A percentile compares a stretch with the other conserved stretches of the same genome.
Evolutionary conservation across 441 rosid genomes (phyloP).

Genomic region (Euphorbia celastroides): DNA sequence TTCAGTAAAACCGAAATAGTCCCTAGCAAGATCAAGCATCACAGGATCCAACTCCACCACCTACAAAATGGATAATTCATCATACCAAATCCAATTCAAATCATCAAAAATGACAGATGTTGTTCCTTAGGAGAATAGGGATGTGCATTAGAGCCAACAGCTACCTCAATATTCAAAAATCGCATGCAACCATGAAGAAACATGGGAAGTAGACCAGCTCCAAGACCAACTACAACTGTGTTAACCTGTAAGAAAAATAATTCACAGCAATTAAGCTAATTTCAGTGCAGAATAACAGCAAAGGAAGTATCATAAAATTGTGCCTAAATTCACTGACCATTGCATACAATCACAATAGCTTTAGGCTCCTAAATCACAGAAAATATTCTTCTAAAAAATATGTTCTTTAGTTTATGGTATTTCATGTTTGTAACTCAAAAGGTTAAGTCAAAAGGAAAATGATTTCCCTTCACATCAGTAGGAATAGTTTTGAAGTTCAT

Average conservation of each 20-base stretch:
- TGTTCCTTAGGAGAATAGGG: neutral
- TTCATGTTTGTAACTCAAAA: too few species aligned
- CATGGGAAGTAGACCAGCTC: slow-evolving; percentile 96
- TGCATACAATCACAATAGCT: neutral
- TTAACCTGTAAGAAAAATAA: slow-evolving; percentile 50
- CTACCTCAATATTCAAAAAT: slow-evolving; percentile 65
- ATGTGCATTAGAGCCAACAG: slow-evolving; percentile 5
- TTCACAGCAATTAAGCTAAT: slow-evolving; percentile 5
- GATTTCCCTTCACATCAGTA: neutral
- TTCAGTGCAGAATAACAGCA: neutral
- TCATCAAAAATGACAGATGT: slow-evolving; percentile 7
- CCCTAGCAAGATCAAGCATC: slow-evolving; percentile 53
- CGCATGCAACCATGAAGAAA: slow-evolving; percentile 71
- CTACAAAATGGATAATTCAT: slow-evolving; percentile 31
- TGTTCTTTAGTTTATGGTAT: too few species aligned
- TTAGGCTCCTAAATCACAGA: too few species aligned
- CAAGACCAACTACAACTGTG: slow-evolving; percentile 82
- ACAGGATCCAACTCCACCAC: slow-evolving; percentile 84
- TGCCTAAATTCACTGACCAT: neutral
- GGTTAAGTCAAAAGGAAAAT: too few species aligned
- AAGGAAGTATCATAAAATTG: neutral
- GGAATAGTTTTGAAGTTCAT: neutral
- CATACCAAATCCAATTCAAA: slow-evolving; percentile 16
- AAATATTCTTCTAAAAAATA: too few species aligned
- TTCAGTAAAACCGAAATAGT: slow-evolving; percentile 65